Base-by-base conservation (phyloP, 2,329 filamentous ascomycete species). In the Talaromyces albobiverticillius region DNA sequence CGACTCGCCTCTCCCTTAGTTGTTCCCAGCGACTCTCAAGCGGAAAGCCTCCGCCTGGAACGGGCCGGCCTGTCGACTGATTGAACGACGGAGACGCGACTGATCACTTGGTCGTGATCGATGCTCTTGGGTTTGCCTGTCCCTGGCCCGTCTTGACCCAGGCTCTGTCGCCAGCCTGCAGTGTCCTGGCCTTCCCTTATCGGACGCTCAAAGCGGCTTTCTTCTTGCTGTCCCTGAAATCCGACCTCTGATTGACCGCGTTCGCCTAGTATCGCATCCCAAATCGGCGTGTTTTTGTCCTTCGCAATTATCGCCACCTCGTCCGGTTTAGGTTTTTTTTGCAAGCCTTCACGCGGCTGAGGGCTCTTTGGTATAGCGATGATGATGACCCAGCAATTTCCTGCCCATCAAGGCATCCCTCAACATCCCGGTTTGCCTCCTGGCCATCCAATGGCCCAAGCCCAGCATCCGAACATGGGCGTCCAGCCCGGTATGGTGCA, bases 401-500 rank as follows among this genome's bases (percentile, higher is more conserved):
- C 81, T 67, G 78, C 80, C 69, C 79, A 81, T 72, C 79, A 81
- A 70, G 77, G 76, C 71, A 82, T 85, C 71, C 81, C 73, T 57
- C 74, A 82, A 55, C 80, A 81, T 59, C 78, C 79, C 49, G 81
- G 81, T 53, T 74, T 85, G 64, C 76, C 79, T 59, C 82, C 82
- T 59, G 82, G 79, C 49, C 83, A 85, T 62, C 82, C 82, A 58
- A 84, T 85, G 76, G 79, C 77, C 54, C 74, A 76, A 46, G 79
- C 75, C 56, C 79, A 81, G 64, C 80, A 81, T 62, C 81, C 80
- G 46, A 82, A 79, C 56, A 67, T 81, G 72, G 78, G 73, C 23
- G 67, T 65, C 53, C 68, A 65, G 54, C 81, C 79, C 11, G 72
- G 68, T 36, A 79, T 79, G 72, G 72, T 76, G 49, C 82, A 82